These are phyloP conservation scores for Acmispon strigosus DNA, from an alignment of 306 rosid species.

Conservation along the genomic window DNA sequence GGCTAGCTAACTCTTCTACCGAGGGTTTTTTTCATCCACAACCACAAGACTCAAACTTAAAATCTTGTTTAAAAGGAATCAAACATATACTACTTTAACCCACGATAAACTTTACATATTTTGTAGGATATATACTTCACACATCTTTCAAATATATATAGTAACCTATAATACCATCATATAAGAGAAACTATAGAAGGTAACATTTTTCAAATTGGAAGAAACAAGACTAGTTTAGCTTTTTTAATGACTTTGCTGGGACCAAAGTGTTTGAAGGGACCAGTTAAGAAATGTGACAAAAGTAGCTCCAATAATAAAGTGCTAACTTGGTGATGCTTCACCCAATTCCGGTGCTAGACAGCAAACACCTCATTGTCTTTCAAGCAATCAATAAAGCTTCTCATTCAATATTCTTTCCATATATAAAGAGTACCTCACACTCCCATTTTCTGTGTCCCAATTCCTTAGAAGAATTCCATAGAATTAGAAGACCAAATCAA, in stretches of 20 bases:
- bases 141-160: too few relatives aligned
- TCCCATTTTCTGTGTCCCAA: neutral
- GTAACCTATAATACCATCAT: too few relatives aligned
- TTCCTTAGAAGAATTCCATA: neutral
- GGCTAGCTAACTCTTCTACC: too few relatives aligned
- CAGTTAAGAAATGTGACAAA: neutral
- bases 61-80: too few relatives aligned
- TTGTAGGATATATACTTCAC: too few relatives aligned
- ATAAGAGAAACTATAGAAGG: too few relatives aligned
- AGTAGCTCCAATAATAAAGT: neutral
- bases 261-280: neutral
- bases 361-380: constrained; percentile 3
- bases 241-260: neutral
- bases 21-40: too few relatives aligned
- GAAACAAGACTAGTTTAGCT: too few relatives aligned
- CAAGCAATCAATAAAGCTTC: constrained; percentile 32
- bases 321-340: neutral
- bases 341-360: neutral
- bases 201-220: too few relatives aligned
- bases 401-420: neutral
- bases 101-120: too few relatives aligned
- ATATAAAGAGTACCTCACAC: neutral
- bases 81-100: too few relatives aligned
- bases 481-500: neutral
- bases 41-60: too few relatives aligned